These are phyloP conservation scores for Mucor sp. DNA, from an alignment of 371 early-diverging fungal species.

Conservation along the genomic window DNA sequence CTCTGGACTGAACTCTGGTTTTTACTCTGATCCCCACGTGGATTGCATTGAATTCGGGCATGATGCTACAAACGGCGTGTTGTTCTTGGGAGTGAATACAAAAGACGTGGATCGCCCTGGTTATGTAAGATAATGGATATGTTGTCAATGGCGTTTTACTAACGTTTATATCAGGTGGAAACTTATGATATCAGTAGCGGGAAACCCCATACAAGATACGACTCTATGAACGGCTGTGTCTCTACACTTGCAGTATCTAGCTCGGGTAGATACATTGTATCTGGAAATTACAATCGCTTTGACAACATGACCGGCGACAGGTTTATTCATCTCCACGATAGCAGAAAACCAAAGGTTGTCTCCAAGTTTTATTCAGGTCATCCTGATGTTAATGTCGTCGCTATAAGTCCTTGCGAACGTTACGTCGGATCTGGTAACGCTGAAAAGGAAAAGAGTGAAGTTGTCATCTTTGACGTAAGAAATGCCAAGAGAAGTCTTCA, in stretches of 20 bases:
- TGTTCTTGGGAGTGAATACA: constrained; percentile 36
- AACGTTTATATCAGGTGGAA: constrained; percentile 23
- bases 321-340: constrained; percentile 37
- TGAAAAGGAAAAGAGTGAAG: constrained; percentile 32
- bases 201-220: constrained; percentile 4
- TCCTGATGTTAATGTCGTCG: constrained; percentile 43
- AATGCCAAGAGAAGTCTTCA: constrained; percentile 21
- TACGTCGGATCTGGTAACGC: constrained; percentile 45
- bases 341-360: constrained; percentile 4
- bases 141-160: background rate
- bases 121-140: constrained; percentile 19
- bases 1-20: background rate
- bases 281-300: constrained; percentile 33
- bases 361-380: constrained; percentile 31
- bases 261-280: constrained; percentile 28
- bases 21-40: constrained; percentile 17
- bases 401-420: constrained; percentile 41
- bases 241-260: constrained; percentile 31
- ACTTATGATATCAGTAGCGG: constrained; percentile 26
- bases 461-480: constrained; percentile 38
- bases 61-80: constrained; percentile 15
- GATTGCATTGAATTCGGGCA: constrained; percentile 46
- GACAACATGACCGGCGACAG: constrained; percentile 37
- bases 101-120: constrained; percentile 23
- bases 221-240: constrained; percentile 31